A percentile compares a stretch with the other conserved stretches of the same genome.
Conservation (phyloP, 371 early-diverging fungal genomes). For the Mucor velutinosus region DNA sequence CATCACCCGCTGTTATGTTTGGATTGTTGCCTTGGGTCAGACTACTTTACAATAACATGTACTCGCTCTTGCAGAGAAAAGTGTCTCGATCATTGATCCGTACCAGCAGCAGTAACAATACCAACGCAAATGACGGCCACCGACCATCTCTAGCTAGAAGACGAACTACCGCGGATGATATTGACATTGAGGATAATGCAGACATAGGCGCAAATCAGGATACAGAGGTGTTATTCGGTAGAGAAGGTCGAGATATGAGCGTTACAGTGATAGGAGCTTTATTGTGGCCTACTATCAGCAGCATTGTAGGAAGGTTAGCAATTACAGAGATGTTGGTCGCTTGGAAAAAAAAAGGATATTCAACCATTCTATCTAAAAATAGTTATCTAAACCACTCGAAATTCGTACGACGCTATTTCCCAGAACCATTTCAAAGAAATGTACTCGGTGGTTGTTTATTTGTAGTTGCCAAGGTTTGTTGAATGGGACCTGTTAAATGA, state of each 20-base stretch:
- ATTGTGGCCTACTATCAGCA: constrained; percentile 39
- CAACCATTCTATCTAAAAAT: constrained; percentile 3
- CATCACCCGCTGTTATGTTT: constrained; percentile 54
- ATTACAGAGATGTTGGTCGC: neutral
- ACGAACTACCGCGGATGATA: constrained; percentile 15
- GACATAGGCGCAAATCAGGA: constrained; percentile 15
- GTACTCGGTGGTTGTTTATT: constrained; percentile 57
- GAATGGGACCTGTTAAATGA: neutral
- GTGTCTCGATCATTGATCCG: neutral
- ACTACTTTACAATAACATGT: constrained; percentile 55
- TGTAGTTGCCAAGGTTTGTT: constrained; percentile 47
- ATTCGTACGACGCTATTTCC: constrained; percentile 40
- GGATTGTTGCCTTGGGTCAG: constrained; percentile 65
- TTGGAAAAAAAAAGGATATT: neutral
- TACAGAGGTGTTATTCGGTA: constrained; percentile 20
- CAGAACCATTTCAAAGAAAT: constrained; percentile 55
- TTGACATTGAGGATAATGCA: neutral
- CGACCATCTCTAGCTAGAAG: constrained; percentile 6
- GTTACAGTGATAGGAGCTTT: constrained; percentile 50
- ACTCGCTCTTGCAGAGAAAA: constrained; percentile 20
- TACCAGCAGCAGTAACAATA: neutral
- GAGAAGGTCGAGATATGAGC: constrained; percentile 36
- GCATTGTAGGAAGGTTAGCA: constrained; percentile 28
- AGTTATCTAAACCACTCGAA: constrained; percentile 46
- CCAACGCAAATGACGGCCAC: neutral